Conservation (phyloP, 2,329 filamentous ascomycete genomes). For the Botryotinia narcissicola region DNA sequence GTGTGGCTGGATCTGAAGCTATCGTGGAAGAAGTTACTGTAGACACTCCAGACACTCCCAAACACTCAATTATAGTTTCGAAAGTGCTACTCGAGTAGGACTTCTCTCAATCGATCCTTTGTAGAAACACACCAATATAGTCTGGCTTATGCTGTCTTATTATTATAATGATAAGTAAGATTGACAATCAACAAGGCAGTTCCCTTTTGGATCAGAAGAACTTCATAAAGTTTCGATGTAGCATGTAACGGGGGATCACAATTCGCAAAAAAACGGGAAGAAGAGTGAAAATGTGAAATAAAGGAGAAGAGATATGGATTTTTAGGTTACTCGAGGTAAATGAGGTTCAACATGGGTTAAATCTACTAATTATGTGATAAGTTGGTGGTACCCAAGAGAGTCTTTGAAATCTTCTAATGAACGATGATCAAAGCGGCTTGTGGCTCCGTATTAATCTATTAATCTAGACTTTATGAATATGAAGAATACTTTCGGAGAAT, state of each 20-base stretch:
- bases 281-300: background rate
- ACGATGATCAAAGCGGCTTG: background rate
- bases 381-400: background rate
- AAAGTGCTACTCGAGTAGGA: background rate
- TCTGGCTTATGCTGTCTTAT: background rate
- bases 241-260: background rate
- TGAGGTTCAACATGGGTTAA: constrained; percentile 19
- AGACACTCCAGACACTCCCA: background rate
- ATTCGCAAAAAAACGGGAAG: background rate
- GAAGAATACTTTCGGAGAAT: background rate
- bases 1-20: constrained; percentile 2
- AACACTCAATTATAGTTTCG: constrained; percentile 5
- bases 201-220: background rate
- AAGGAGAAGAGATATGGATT: background rate
- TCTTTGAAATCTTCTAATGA: background rate
- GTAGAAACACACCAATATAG: background rate
- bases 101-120: background rate
- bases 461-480: background rate
- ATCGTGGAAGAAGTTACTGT: background rate
- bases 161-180: background rate
- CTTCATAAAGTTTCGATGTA: background rate
- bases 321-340: constrained; percentile 10
- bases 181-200: background rate
- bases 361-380: background rate
- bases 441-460: background rate